phyloP scores from a whole-genome alignment of 805 yeast genomes.

The Ogataea angusta region DNA sequence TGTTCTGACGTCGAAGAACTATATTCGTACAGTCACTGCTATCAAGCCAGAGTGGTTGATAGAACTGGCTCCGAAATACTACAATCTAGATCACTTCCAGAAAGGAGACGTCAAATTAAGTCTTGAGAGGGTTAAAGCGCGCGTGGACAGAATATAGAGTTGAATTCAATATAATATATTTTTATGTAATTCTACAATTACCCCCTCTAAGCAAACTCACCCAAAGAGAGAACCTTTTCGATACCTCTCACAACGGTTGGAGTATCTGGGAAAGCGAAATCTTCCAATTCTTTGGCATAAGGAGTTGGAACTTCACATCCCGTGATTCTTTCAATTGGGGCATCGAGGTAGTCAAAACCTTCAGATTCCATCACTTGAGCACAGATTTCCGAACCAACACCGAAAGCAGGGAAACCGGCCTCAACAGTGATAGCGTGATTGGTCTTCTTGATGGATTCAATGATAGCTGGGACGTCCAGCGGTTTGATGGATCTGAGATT shows the following conservation, averaged over 20 bases:
- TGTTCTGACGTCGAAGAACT: conserved; percentile 89
- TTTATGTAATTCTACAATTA: conserved; percentile 8
- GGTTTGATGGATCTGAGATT: conserved; percentile 98
- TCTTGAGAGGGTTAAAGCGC: conserved; percentile 55
- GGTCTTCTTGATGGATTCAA: conserved; percentile 91
- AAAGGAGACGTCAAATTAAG: conserved; percentile 72
- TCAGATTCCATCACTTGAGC: conserved; percentile 98
- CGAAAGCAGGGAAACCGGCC: conserved; percentile 96
- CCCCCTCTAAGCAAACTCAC: conserved; percentile 31
- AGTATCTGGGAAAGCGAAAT: conserved; percentile 97
- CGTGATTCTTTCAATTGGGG: conserved; percentile 97
- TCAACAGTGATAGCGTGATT: conserved; percentile 95
- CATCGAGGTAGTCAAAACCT: conserved; percentile 96
- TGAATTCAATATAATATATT: conserved; percentile 6
- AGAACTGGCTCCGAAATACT: conserved; percentile 73
- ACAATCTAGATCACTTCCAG: conserved; percentile 56
- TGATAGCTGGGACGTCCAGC: conserved; percentile 80
- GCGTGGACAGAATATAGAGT: conserved; percentile 41
- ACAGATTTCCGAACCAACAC: conserved; percentile 97
- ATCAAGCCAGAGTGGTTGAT: conserved; percentile 91
- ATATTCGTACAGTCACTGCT: conserved; percentile 89
- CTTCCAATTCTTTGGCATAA: conserved; percentile 93
- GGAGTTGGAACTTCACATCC: conserved; percentile 99
- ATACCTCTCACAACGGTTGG: conserved; percentile 85
- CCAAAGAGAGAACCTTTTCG: conserved; percentile 71